Evolutionary conservation across 495 filamentous ascomycete species (phyloP).

Genomic region (Sporormia fimetaria): DNA sequence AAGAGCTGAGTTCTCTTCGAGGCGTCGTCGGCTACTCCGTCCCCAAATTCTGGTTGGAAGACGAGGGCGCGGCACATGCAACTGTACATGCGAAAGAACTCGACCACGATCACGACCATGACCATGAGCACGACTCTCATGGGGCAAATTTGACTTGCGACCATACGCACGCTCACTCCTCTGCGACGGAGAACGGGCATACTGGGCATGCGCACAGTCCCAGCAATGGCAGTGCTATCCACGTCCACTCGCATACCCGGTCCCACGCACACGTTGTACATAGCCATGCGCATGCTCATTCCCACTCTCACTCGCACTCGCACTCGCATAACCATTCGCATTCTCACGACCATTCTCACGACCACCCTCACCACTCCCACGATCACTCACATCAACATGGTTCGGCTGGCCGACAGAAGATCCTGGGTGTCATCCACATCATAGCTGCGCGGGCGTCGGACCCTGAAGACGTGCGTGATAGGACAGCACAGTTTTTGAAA

Average conservation of each 20-base stretch:
- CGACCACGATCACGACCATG: constrained; percentile 16
- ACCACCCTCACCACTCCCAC: constrained; percentile 1
- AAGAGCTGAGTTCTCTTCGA: constrained; percentile 67
- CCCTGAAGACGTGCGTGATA: constrained; percentile 33
- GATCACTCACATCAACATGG: constrained; percentile 5
- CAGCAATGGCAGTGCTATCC: no score
- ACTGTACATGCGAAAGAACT: constrained; percentile 29
- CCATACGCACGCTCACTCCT: no score
- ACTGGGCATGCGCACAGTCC: no score
- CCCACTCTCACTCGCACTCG: background rate
- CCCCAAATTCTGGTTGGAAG: constrained; percentile 86
- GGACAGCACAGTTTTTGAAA: constrained; percentile 30
- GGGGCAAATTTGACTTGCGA: no score
- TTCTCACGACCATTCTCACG: background rate
- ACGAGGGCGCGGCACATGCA: constrained; percentile 43
- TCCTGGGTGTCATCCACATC: constrained; percentile 36
- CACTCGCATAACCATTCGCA: background rate
- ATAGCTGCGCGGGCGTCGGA: constrained; percentile 27
- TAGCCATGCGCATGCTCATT: background rate
- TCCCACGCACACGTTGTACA: no score
- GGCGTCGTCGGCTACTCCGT: constrained; percentile 80
- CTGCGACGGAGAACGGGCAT: no score
- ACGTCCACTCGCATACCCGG: no score
- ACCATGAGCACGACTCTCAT: constrained; percentile 17
- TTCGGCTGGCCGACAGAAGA: constrained; percentile 19